Evolutionary conservation across 805 yeast genomes (phyloP), one percentile per base, ranked within the genome.

Genomic region (Nakazawaea pomicola): DNA sequence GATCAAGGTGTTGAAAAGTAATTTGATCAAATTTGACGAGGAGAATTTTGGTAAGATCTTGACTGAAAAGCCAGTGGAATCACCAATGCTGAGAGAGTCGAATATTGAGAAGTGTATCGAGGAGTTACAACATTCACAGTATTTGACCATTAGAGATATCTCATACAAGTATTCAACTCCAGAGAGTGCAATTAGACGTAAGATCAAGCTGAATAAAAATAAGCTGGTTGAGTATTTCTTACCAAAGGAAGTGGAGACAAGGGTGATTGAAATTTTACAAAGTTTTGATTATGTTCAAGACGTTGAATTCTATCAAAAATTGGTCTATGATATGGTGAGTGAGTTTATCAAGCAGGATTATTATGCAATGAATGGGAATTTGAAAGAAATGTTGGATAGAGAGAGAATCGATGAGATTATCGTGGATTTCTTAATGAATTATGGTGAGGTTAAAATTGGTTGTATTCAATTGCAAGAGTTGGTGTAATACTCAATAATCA

Each of bases 381-480:
- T 34, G 23, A 29, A 34, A 17, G 38, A 34, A 14, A 29, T 40
- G 43, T 24, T 40, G 20, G 43, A 40, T 30, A 17, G 20, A 9
- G 43, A 40, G 20, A 40, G 39, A 40, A 34, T n/a, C 3, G 43
- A 40, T 8, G 43, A 40, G 27, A 40, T 40, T 8, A 31, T 21
- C 1, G 19, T 34, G 20, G 39, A 34, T 10, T 40, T 40, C 25
- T 29, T 40, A 10, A 34, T 20, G 25, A 40, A 40, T 10, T 34
- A 34, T n/a, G 18, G 23, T 8, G 19, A 40, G 11, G 30, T 24
- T 16, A 28, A 16, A 4, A 29, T 40, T 29, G 43, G 43, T 16
- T 44, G 45, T 35, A 46, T 52, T 15, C 43, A 36, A 20, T 52
- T 52, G 32, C 49, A 46, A 7, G 52, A 38, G n/a, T 37, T 36